Base-by-base conservation (phyloP, 2,329 filamentous ascomycete species). In the Neoarthrinium moseri region DNA sequence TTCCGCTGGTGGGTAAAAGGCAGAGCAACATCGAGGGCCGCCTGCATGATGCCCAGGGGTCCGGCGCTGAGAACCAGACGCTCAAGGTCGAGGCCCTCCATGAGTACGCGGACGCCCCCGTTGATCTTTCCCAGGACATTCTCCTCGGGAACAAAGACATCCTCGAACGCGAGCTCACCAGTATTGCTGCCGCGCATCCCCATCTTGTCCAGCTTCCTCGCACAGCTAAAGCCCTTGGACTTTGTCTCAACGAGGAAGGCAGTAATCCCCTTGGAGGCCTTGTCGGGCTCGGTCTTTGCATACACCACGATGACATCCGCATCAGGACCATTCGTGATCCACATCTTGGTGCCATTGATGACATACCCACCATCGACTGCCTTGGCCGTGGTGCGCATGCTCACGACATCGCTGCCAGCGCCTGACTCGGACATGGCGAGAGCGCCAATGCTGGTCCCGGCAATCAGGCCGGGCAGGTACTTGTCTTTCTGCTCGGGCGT, bases 151-250 rank as follows among this genome's bases (percentile, higher is more conserved):
- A 97, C 90, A 62, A 96, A 96, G 47, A 96, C 90, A 54, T 86
- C 77, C 51, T 96, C 91, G 56, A 97, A 95, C 46, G 92, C 80
- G 20, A 97, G 80, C 68, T 97, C 94, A 58, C 94, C 94, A 0
- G 94, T 97, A 70, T 96, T 96, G 56, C 88, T 94, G 48, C 94
- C 94, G 47, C 94, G 83, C 94, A 99, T 99, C 56, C 94, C 94
- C 67, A 99, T 86, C 73, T 99, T 97, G 75, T 97, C 92, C 15
- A 97, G 83, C 70, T 97, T 97, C 51, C 89, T 80, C 6, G 90
- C 84, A 58, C 90, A 91, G 52, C 83, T 87, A 73, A 96, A 97
- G 34, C 94, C 92, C 29, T 82, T 70, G 27, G 78, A 59, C 45
- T 75, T 77, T 4, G 79, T 82, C 56, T 95, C 86, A 30, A 97